Percentiles rank a stretch among this genome's conserved stretches.
Evolutionary conservation across 2,329 filamentous ascomycete genomes (phyloP).

Genomic region (Phyllosticta paracitricarpa): DNA sequence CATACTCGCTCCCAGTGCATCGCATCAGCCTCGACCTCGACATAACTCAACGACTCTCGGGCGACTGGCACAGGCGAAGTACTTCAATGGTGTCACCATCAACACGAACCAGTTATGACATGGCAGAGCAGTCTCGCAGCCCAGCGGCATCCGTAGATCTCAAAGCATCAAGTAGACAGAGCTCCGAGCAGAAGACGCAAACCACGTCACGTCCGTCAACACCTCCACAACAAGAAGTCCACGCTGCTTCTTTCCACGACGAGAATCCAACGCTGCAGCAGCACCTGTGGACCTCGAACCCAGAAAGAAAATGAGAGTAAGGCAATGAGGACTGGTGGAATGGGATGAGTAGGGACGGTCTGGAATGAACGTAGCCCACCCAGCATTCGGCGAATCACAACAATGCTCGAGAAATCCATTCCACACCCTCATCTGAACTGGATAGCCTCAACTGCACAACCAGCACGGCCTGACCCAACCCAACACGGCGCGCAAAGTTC

Average conservation of each 20-base stretch:
- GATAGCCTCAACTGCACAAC: neutral
- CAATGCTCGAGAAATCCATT: neutral
- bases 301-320: neutral
- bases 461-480: neutral
- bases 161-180: neutral
- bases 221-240: too few species aligned
- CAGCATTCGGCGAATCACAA: neutral
- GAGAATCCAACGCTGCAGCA: neutral
- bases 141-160: neutral
- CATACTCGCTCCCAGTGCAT: neutral
- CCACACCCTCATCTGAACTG: neutral
- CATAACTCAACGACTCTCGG: neutral
- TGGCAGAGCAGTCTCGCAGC: neutral
- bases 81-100: neutral
- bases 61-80: neutral
- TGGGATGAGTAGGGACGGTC: neutral
- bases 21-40: neutral
- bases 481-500: neutral
- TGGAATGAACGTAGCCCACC: neutral
- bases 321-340: neutral
- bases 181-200: neutral
- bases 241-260: too few species aligned
- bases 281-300: neutral
- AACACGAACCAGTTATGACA: neutral
- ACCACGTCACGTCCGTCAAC: too few species aligned